Conservation (phyloP, 2,329 filamentous ascomycete genomes). For the Zarea fungicola region DNA sequence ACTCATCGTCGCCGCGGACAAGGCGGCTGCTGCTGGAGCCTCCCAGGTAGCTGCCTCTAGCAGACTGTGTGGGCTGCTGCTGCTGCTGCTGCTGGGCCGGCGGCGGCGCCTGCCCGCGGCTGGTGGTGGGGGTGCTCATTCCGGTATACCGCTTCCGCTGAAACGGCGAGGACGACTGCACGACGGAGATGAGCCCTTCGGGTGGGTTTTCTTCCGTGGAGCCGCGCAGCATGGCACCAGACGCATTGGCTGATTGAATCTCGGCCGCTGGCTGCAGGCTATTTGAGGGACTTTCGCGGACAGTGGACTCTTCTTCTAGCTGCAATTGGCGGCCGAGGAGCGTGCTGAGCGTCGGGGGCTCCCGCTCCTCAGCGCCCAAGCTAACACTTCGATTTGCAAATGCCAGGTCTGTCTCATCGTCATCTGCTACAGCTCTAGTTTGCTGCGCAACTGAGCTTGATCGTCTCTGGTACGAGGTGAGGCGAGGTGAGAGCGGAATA, state of each 20-base stretch:
- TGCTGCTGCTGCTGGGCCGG: no score
- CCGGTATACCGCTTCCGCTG: conserved; percentile 42
- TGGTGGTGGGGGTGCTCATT: conserved; percentile 32
- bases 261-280: conserved; percentile 39
- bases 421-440: conserved; percentile 47
- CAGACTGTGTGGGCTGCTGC: conserved; percentile 29
- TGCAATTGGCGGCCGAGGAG: conserved; percentile 46
- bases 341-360: conserved; percentile 60
- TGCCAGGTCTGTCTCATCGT: conserved; percentile 57
- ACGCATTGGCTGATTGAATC: conserved; percentile 33
- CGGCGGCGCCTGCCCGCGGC: conserved; percentile 35
- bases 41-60: conserved; percentile 41
- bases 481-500: conserved; percentile 65
- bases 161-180: conserved; percentile 40
- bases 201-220: conserved; percentile 43
- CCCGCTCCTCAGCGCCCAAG: conserved; percentile 59
- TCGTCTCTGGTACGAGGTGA: conserved; percentile 51
- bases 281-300: conserved; percentile 17
- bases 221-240: conserved; percentile 35
- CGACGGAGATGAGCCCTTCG: conserved; percentile 36
- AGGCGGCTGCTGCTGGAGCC: conserved; percentile 34
- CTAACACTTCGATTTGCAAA: conserved; percentile 64
- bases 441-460: conserved; percentile 66
- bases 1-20: conserved; percentile 40
- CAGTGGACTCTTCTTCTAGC: conserved; percentile 27